phyloP scores from a whole-genome alignment of 805 yeast species.

The Candida odintsovae region DNA sequence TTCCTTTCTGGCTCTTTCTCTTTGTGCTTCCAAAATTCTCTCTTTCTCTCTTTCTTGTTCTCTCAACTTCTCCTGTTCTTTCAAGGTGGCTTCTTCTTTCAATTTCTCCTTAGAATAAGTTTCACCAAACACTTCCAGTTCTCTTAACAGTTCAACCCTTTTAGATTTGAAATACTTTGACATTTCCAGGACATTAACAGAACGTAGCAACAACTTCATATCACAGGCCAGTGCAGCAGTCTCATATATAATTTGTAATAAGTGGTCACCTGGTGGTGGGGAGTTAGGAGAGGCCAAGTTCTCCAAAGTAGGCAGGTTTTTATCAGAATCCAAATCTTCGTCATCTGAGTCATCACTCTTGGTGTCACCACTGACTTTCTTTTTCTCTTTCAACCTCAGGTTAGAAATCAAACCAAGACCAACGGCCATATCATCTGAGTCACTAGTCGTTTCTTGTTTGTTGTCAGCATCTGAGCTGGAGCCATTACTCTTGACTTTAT shows the following conservation, averaged over 20 bases:
- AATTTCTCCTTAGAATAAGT: slow-evolving; percentile 2
- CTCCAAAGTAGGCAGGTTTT: slow-evolving; percentile 42
- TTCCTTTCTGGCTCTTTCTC: neutral
- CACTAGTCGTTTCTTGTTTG: slow-evolving; percentile 18
- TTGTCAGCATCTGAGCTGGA: slow-evolving; percentile 19
- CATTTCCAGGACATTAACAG: slow-evolving; percentile 50
- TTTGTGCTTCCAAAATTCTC: neutral
- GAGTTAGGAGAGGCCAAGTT: slow-evolving; percentile 50
- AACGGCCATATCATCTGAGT: slow-evolving; percentile 22
- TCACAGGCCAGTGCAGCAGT: slow-evolving; percentile 58
- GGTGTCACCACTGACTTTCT: slow-evolving; percentile 11
- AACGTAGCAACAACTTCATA: slow-evolving; percentile 53
- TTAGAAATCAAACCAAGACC: slow-evolving; percentile 21
- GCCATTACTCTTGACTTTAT: neutral
- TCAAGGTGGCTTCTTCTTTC: neutral
- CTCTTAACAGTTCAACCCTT: slow-evolving; percentile 16
- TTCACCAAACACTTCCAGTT: slow-evolving; percentile 9
- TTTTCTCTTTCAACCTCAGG: slow-evolving; percentile 17
- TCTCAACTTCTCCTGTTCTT: neutral
- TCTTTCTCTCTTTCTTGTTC: neutral
- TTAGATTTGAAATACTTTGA: slow-evolving; percentile 31
- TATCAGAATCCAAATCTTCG: neutral
- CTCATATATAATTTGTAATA: slow-evolving; percentile 57
- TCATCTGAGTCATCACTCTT: slow-evolving; percentile 17
- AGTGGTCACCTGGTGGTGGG: slow-evolving; percentile 47